Evolutionary conservation across 2,329 filamentous ascomycete species (phyloP).

Genomic region (Microcera coccophila): DNA sequence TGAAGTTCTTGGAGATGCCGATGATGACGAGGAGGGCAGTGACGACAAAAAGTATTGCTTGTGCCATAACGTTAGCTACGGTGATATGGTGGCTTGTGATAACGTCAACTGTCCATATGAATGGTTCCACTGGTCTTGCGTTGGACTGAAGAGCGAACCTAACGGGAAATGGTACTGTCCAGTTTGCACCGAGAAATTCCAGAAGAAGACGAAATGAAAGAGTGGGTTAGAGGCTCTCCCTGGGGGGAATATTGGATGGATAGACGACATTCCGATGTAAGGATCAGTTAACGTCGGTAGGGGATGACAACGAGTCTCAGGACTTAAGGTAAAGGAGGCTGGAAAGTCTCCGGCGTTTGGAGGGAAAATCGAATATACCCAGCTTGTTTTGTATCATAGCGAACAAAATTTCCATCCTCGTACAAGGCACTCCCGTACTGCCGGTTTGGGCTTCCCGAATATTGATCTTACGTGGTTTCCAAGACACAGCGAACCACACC

Average conservation of each 20-base stretch:
- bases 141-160: conserved; percentile 64
- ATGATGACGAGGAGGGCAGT: conserved; percentile 65
- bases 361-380: conserved; percentile 14
- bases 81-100: conserved; percentile 87
- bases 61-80: conserved; percentile 78
- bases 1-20: conserved; percentile 52
- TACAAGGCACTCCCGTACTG: too few relatives aligned
- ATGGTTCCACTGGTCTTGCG: conserved; percentile 83
- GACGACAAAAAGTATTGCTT: conserved; percentile 80
- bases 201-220: conserved; percentile 36
- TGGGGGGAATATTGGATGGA: too few relatives aligned
- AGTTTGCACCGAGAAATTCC: conserved; percentile 52
- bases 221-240: too few relatives aligned
- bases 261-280: too few relatives aligned
- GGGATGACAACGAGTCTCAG: not conserved
- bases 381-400: conserved; percentile 10
- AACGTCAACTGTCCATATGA: conserved; percentile 77
- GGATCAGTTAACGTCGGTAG: too few relatives aligned
- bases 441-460: too few relatives aligned
- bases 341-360: conserved; percentile 5
- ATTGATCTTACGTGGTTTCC: conserved; percentile 7
- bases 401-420: too few relatives aligned
- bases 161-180: conserved; percentile 67
- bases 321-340: not conserved
- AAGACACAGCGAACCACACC: conserved; percentile 55